Percentiles rank a stretch among this genome's conserved stretches.
These are phyloP conservation scores for Drosera capensis DNA, from an alignment of 148 eudicot species.

Conservation along the genomic window DNA sequence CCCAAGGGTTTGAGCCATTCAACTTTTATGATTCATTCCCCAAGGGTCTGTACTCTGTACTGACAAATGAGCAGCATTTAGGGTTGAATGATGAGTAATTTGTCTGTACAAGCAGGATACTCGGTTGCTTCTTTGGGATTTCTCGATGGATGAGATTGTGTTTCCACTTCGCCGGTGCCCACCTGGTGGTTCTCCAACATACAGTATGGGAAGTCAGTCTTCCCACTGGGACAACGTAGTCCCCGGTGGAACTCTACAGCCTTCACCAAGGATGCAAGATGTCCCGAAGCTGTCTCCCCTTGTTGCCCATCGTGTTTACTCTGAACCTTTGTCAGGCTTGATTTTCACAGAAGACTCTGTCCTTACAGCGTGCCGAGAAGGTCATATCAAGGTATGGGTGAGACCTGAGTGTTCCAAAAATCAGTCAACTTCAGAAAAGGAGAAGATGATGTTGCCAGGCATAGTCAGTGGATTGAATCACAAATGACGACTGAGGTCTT, in stretches of 20 bases:
- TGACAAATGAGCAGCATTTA: background rate
- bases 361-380: slow-evolving; percentile 64
- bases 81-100: no score
- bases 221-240: slow-evolving; percentile 58
- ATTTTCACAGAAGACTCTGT: slow-evolving; percentile 54
- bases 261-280: slow-evolving; percentile 70
- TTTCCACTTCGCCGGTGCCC: slow-evolving; percentile 66
- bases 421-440: slow-evolving; percentile 47
- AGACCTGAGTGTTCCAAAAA: slow-evolving; percentile 45
- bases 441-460: slow-evolving; percentile 20
- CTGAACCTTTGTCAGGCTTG: slow-evolving; percentile 68
- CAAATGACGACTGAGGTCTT: no score
- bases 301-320: slow-evolving; percentile 55
- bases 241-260: slow-evolving; percentile 52
- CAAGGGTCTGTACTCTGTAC: no score
- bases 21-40: no score
- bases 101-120: slow-evolving; percentile 41
- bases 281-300: slow-evolving; percentile 76
- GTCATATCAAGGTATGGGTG: slow-evolving; percentile 71
- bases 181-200: slow-evolving; percentile 76
- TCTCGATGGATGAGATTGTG: slow-evolving; percentile 66
- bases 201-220: slow-evolving; percentile 56
- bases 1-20: no score
- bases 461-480: slow-evolving; percentile 21
- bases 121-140: slow-evolving; percentile 73